A percentile compares a stretch with the other conserved stretches of the same genome.
These are phyloP conservation scores for Oenanthe javanica DNA, from an alignment of 140 eudicot genomes.

Conservation along the genomic window DNA sequence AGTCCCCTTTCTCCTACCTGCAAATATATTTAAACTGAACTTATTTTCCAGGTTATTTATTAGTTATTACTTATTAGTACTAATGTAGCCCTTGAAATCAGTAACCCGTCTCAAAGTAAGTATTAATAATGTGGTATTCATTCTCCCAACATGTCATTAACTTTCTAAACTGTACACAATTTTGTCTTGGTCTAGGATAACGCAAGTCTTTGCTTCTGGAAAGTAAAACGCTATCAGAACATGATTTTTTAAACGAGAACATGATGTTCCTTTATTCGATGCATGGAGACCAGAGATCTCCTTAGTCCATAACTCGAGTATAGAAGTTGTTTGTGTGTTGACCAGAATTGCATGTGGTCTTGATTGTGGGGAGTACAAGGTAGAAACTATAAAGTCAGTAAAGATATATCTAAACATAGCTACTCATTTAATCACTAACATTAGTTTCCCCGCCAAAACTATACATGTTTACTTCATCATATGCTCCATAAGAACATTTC, in stretches of 20 bases:
- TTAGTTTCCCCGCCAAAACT: slow-evolving; percentile 24
- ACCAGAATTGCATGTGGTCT: slow-evolving; percentile 10
- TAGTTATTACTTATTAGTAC: neutral
- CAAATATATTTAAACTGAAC: neutral
- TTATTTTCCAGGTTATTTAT: neutral
- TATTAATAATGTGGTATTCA: neutral
- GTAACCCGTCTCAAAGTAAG: neutral
- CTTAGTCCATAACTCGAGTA: slow-evolving; percentile 39
- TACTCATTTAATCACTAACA: slow-evolving; percentile 8
- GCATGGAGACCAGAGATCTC: neutral
- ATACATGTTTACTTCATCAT: neutral
- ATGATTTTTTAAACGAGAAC: slow-evolving; percentile 61
- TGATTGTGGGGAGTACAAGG: slow-evolving; percentile 18
- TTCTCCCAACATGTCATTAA: slow-evolving; percentile 3
- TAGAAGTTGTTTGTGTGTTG: slow-evolving; percentile 7
- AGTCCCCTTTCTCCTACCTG: slow-evolving; percentile 94
- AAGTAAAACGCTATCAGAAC: slow-evolving; percentile 26
- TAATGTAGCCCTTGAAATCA: neutral
- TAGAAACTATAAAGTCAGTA: slow-evolving; percentile 27
- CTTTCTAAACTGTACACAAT: neutral
- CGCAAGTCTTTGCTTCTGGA: neutral
- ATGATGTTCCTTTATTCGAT: slow-evolving; percentile 32
- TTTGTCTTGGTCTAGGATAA: neutral
- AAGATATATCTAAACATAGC: slow-evolving; percentile 17
- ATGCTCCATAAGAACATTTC: neutral